Conservation (phyloP, 2,329 filamentous ascomycete species). For the Amphichorda felina region DNA sequence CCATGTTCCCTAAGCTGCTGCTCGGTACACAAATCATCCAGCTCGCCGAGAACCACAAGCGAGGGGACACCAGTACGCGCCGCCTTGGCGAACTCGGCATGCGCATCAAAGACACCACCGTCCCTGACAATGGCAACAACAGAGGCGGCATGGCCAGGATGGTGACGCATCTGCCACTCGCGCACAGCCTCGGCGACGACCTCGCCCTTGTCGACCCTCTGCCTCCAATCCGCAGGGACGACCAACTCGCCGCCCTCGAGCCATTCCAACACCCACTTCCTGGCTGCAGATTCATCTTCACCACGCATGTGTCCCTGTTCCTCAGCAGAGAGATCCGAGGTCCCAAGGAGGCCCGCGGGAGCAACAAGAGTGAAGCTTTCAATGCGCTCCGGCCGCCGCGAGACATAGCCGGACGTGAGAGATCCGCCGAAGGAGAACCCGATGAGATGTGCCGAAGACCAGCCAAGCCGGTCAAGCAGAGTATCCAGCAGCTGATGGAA, state of each 20-base stretch:
- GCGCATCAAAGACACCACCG: constrained; percentile 24
- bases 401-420: constrained; percentile 23
- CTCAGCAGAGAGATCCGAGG: constrained; percentile 12
- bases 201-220: constrained; percentile 24
- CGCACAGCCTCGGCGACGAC: constrained; percentile 33
- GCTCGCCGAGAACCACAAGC: constrained; percentile 11
- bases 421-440: constrained; percentile 38
- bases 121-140: constrained; percentile 34
- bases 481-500: constrained; percentile 29
- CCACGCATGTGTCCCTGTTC: constrained; percentile 12
- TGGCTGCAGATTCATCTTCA: constrained; percentile 18
- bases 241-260: constrained; percentile 29
- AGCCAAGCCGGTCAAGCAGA: constrained; percentile 25
- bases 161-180: constrained; percentile 33
- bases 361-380: constrained; percentile 28
- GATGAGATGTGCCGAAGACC: constrained; percentile 30
- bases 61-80: constrained; percentile 5
- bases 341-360: constrained; percentile 29
- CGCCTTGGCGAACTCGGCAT: constrained; percentile 10
- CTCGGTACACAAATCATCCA: constrained; percentile 9
- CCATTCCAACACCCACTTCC: constrained; percentile 24
- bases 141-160: constrained; percentile 30
- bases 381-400: constrained; percentile 14
- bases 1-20: constrained; percentile 7
- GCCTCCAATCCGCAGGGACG: constrained; percentile 30